Base-by-base conservation (phyloP, 352 stramenopile species). In the Globisporangium perplexum region DNA sequence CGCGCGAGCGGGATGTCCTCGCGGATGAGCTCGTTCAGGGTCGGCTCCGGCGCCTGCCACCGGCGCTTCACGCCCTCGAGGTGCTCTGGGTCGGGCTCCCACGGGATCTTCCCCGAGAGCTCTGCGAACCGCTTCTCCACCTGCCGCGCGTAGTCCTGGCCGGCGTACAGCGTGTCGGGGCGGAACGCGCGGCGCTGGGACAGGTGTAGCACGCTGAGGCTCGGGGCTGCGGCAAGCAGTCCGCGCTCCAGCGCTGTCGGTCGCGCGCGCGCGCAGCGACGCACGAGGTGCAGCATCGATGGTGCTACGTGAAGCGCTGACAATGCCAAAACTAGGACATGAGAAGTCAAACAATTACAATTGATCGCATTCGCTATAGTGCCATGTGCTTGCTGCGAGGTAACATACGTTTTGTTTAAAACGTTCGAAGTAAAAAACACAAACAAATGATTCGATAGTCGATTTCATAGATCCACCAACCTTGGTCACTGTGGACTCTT, bases 11-110 rank as follows among this genome's bases (percentile, higher is more conserved):
- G 72, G 7, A 93, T 70, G 52, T 95, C 78, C 28, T 93, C 72
- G 44, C 82, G 80, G 56, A 95, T 86, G 24, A 95, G 63, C 50
- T 90, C 81, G 53, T 93, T 90, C 20, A 95, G 63, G 18, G 75
- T 91, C 12, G 79, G 77, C 47, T 83, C 70, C 5, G 76, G 69
- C 20, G 65, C 69, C 28, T 72, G 55, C 83, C 80, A 93, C 28
- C 55, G 61, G 20, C 59, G 69, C 63, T 88, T 86, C 30, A 90
- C 46, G 24, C 63, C 66, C 22, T 77, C 60, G 35, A 93, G 64
- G 50, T 84, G 72, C 48, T 69, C 68, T 36, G 73, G 31, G 35
- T 88, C 70, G 30, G 83, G 83, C 61, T 93, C 83, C 83, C 83
- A 93, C 30, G 78, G 78, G 42, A 71, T 71, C 55, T 92, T 92